Base-by-base conservation (phyloP, 176 grass and related monocot genomes). In the Eragrostis curvula region DNA sequence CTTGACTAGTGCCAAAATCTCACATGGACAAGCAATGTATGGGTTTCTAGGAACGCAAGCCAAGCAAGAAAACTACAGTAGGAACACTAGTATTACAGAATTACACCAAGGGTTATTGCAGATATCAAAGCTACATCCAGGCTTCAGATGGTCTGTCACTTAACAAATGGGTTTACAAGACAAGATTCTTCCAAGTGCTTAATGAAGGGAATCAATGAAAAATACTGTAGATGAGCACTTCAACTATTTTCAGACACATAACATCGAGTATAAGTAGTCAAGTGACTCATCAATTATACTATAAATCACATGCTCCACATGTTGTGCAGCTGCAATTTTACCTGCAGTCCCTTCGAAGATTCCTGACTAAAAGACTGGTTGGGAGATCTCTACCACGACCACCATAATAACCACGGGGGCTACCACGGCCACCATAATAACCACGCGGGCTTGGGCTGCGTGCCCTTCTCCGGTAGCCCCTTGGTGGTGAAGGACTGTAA, bases 291-390 rank as follows among this genome's bases (percentile, higher is more conserved):
- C 77, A 25, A 55, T 44, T 47, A 18, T 52, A 30, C 43, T 66
- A 73, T 56, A 15, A 41, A 78, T 0, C 9, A 58, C 47, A 84
- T 12, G 57, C 25, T 3, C 30, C 17, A 65, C 47, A 20, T 65
- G 30, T 29, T 65, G 15, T 16, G 58, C 15, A 45, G 10, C 23
- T 21, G 6, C 23, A 46, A n/a, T 62, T 70, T 78, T 74, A 90
- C 84, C 88, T 78, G 73, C 96, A 99, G 27, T 96, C 96, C 6
- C 83, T 83, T 16, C 87, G 91, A 56, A 99, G 96, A 82, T 99
- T 96, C 62, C 93, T 83, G 45, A 96, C 96, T 74, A 99, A 81
- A 83, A 99, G 93, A 56, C 96, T 99, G 51, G 96, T 99, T 30
- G 96, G 96, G 13, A 91, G 85, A 80, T 96, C 96, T 88, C 93